These are phyloP conservation scores for Phytophthora rubi DNA, from an alignment of 352 stramenopile species.

Conservation along the genomic window DNA sequence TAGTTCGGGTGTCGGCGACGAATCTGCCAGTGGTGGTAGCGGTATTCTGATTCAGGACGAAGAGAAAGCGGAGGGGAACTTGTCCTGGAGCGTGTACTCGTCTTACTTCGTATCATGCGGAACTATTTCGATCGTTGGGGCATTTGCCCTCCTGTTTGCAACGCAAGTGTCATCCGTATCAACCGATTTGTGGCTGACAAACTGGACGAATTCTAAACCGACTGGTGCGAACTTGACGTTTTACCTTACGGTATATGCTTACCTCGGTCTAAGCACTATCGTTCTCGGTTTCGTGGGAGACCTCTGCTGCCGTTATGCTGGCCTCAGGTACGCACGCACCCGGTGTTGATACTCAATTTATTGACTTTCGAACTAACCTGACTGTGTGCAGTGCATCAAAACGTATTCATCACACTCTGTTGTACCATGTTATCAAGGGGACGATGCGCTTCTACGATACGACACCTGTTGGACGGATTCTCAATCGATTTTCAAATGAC, in stretches of 20 bases:
- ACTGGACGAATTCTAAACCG: conserved; percentile 50
- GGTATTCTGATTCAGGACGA: conserved; percentile 55
- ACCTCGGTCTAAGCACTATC: conserved; percentile 61
- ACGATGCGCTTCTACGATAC: conserved; percentile 90
- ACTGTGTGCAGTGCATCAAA: conserved; percentile 54
- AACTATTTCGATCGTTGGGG: conserved; percentile 39
- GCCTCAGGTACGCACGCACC: conserved; percentile 46
- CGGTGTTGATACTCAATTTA: neutral
- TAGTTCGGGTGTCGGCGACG: conserved; percentile 11
- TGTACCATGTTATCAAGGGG: conserved; percentile 68
- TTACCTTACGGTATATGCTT: conserved; percentile 65
- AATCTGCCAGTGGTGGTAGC: conserved; percentile 3
- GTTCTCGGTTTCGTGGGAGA: conserved; percentile 57
- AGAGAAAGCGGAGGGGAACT: conserved; percentile 44
- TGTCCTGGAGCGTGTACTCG: conserved; percentile 45
- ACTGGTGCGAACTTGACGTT: conserved; percentile 40
- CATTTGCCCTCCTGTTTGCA: conserved; percentile 44
- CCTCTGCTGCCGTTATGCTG: conserved; percentile 52
- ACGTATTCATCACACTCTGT: conserved; percentile 63
- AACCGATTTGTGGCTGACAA: conserved; percentile 72
- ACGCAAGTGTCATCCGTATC: conserved; percentile 61
- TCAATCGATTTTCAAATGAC: conserved; percentile 82
- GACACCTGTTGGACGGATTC: conserved; percentile 77
- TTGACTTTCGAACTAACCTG: neutral
- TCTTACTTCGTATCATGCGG: conserved; percentile 65